Evolutionary conservation across 768 basidiomycete genomes (phyloP), one percentile per base, ranked within the genome.

Genomic region (Russula vinacea): DNA sequence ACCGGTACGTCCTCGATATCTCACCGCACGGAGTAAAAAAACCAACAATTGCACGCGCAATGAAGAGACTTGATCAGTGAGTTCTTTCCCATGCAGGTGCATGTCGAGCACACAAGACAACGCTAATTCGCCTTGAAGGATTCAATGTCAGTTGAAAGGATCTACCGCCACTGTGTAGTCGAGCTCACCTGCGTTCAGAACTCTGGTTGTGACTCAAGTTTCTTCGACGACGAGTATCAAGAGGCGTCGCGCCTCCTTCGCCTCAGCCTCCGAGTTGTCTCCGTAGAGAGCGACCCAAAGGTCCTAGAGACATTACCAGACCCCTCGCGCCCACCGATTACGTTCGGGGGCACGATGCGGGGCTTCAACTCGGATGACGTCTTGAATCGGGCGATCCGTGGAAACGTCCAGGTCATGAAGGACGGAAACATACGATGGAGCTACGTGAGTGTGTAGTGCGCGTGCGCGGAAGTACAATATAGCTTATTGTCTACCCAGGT

Each of bases 161-260:
- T 44, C 19, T 37, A 16, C 40, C 14, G 19, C 40, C 14, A 14
- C 32, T n/a, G 9, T 19, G 19, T 24, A 26, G 5, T 44, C 29
- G 56, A 29, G 19, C 52, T 50, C 35, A 45, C 42, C 29, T 26
- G 45, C 29, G 13, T 13, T 26, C 63, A 72, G 69, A 64, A 68
- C 50, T 63, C 57, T 13, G 58, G 61, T 14, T 65, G 67, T 14
- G 60, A 66, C 5, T 60, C 76, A 8, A 80, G 83, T 69, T 87
- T 89, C 71, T 79, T 82, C 67, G 80, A 78, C 24, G 71, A 83
- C 60, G 74, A 78, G 5, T 87, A 89, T 70, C 78, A 81, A 44
- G 89, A 90, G 70, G 86, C 85, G 4, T 84, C 83, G 8, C 82
- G 86, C 17, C 77, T 88, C 45, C 80, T 90, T 51, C 81, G 84